Evolutionary conservation across 306 rosid genomes (phyloP), one percentile per base, ranked within the genome.

Genomic region (Leucaena leucocephala): DNA sequence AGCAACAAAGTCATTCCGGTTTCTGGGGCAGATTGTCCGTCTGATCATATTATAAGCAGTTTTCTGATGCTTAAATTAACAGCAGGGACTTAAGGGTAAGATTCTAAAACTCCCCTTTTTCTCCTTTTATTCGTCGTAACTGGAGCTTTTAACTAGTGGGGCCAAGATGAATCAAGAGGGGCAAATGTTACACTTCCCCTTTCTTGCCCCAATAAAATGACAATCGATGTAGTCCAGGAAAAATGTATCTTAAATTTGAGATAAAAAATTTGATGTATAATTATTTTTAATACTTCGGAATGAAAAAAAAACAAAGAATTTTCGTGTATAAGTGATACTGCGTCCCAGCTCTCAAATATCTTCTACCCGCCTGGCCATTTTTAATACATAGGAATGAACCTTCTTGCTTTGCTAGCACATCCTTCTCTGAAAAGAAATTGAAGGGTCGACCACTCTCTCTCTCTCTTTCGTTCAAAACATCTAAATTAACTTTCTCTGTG

Each of bases 21-120:
- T 33, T 83, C 66, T 91, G 87, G 97, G 92, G 75, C 90, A 90
- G 83, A 90, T 93, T 80, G 92, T 95, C 80, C 97, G 94, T 49
- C 83, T 89, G 74, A 85, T 91, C 83, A 86, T 95, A 88, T 82
- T 84, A 73, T 93, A 80, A 83, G 67, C 57, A 66, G 67, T 39
- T 76, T 16, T 74, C 36, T 71, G 44, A 42, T 75, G 62, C 76
- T 50, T 74, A 33, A 52, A 45, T 78, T 22, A 58, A 69, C 58
- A 19, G 57, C 43, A 38, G 59, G 39, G 73, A 50, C 74, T 64
- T 68, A 8, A 75, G 59, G 80, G 82, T 77, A 83, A 83, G 84
- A 43, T 71, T 80, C 75, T 64, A 82, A 57, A 63, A 52, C 17
- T 50, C 19, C 8, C 19, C 58, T 63, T 76, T 27, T 19, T 55